Base-by-base conservation (phyloP, 192 early-diverging fungal genomes). In the Allomyces arbusculus region DNA sequence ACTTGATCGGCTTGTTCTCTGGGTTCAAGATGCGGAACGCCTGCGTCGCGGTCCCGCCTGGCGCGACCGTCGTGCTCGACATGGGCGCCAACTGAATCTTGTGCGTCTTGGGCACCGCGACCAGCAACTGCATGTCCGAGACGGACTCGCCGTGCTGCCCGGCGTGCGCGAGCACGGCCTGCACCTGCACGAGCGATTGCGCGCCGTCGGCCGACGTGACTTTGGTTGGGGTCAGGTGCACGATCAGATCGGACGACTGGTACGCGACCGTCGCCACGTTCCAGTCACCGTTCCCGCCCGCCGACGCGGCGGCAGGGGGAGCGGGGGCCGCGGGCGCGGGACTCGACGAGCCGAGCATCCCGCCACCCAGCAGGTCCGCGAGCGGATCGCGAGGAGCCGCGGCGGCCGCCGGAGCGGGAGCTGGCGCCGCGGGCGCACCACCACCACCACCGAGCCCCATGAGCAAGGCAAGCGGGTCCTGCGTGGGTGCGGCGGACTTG, bases 91-190 rank as follows among this genome's bases (percentile, higher is more conserved):
- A 90, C 69, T 86, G 84, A 63, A 97, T 78, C 74, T 88, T 86
- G 66, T 95, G 84, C 58, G 86, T 87, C 78, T 91, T 92, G 24
- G 92, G 92, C 16, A 99, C 95, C 0, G 96, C 96, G 14, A 92
- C 94, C 74, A 91, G 82, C 71, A 99, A 89, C 63, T 80, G 78
- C 24, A 96, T 64, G 23, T 82, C 83, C 22, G 74, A 76, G 44
- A 94, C 75, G 4, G 69, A 28, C 9, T 78, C 79, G 50, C 80
- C 79, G 20, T 40, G 33, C 33, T 40, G 33, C 33, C 33, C 33
- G 33, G 33, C 7, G 33, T 40, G 33, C 33, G 33, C 33, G 7
- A 40, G 33, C 33, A 40, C 33, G 33, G 33, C 33, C 33, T 40
- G 33, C 33, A 40, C 33, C 33, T 40, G 33, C 33, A 40, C 33